These are phyloP conservation scores for Astrephomene gubernaculifera DNA, from an alignment of 139 green algal species.

Conservation along the genomic window DNA sequence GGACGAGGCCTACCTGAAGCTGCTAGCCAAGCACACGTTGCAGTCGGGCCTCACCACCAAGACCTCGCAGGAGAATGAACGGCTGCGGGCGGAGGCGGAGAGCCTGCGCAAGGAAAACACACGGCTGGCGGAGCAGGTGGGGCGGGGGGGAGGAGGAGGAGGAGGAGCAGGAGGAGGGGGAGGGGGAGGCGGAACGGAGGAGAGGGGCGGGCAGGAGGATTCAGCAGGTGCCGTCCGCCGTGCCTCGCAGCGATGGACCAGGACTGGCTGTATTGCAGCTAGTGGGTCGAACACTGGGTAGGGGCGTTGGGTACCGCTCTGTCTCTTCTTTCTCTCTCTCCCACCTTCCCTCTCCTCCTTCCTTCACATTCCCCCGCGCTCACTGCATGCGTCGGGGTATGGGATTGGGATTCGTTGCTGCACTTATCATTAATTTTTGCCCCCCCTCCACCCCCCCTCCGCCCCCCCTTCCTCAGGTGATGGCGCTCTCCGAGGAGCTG, in stretches of 20 bases:
- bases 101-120: constrained; percentile 34
- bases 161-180: too few relatives aligned
- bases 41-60: constrained; percentile 45
- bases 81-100: constrained; percentile 32
- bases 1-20: constrained; percentile 52
- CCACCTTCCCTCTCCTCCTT: neutral
- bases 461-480: neutral
- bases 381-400: too few relatives aligned
- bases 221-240: too few relatives aligned
- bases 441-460: neutral
- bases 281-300: too few relatives aligned
- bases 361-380: too few relatives aligned
- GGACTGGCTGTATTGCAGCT: too few relatives aligned
- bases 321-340: too few relatives aligned
- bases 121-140: constrained; percentile 50
- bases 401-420: too few relatives aligned
- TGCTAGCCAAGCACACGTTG: constrained; percentile 58
- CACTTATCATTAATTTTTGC: too few relatives aligned
- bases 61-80: constrained; percentile 38
- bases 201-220: neutral
- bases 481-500: constrained; percentile 51
- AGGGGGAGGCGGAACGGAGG: neutral
- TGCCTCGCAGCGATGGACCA: too few relatives aligned
- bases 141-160: too few relatives aligned
- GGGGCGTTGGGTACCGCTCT: too few relatives aligned